Percentiles rank a stretch among this genome's conserved stretches.
phyloP scores from a whole-genome alignment of 805 yeast genomes.

The Wickerhamomyces chaumierensis region DNA sequence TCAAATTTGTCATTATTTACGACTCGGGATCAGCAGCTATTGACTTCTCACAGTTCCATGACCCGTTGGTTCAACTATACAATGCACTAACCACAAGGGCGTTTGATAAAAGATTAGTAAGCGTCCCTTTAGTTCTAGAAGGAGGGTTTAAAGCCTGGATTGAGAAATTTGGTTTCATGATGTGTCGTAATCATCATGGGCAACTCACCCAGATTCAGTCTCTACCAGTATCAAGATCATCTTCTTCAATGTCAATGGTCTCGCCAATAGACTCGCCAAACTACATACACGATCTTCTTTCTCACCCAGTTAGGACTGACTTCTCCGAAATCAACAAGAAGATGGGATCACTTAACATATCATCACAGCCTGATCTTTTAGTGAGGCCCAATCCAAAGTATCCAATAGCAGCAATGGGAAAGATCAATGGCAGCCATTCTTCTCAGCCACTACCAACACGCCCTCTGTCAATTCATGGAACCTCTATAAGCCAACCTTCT shows the following conservation, averaged over 20 bases:
- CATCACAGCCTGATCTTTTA: conserved; percentile 4
- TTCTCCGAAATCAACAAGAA: conserved; percentile 4
- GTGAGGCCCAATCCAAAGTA: conserved; percentile 4
- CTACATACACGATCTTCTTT: conserved; percentile 8
- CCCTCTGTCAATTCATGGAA: too few species aligned
- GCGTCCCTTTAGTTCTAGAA: conserved; percentile 32
- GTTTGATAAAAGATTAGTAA: conserved; percentile 24
- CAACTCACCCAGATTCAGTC: conserved; percentile 2
- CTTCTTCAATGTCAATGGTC: too few species aligned
- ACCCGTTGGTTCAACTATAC: conserved; percentile 6
- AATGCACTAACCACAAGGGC: conserved; percentile 25
- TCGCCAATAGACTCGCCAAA: conserved; percentile 3
- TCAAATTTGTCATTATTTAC: conserved; percentile 56
- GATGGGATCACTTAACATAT: conserved; percentile 5
- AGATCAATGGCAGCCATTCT: too few species aligned
- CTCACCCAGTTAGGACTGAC: conserved; percentile 11
- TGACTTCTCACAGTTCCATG: conserved; percentile 1
- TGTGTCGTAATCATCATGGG: conserved; percentile 14
- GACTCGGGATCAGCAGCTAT: conserved; percentile 1
- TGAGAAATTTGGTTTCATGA: conserved; percentile 9
- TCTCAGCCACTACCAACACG: too few species aligned
- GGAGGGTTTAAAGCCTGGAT: conserved; percentile 48
- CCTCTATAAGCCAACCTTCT: not conserved
- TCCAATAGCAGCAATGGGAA: not conserved
- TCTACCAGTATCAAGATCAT: too few species aligned